Evolutionary conservation across 2,329 filamentous ascomycete species (phyloP).

Genomic region (Beauveria varroae): DNA sequence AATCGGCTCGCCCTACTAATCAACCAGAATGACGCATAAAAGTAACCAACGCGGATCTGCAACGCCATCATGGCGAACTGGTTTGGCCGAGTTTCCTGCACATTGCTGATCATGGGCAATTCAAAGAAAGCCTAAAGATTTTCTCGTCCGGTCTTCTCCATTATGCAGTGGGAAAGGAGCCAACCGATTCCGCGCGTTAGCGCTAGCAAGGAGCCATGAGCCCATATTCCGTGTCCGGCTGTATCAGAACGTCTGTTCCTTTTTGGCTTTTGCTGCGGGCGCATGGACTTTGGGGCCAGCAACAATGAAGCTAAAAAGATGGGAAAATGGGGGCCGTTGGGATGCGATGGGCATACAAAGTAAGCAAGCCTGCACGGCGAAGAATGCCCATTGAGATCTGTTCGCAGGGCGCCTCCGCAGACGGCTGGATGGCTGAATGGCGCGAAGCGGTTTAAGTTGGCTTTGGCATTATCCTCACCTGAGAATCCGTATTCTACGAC

Average conservation of each 20-base stretch:
- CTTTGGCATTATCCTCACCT: not conserved
- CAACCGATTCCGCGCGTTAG: not conserved
- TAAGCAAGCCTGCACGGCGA: not conserved
- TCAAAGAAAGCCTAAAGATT: not conserved
- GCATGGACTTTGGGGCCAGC: not conserved
- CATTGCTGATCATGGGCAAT: not conserved
- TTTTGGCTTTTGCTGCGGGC: not conserved
- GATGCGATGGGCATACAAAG: not conserved
- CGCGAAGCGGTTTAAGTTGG: not conserved
- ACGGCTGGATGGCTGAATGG: not conserved
- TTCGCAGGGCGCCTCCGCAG: not conserved
- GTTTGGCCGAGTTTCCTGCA: not conserved
- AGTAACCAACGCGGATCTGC: not conserved
- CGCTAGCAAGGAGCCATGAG: not conserved
- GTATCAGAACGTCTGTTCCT: not conserved
- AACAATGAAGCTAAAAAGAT: not conserved
- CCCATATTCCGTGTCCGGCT: not conserved
- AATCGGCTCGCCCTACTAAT: not conserved
- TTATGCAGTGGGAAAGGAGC: not conserved
- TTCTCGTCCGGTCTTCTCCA: not conserved
- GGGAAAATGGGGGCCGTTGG: not conserved
- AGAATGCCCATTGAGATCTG: not conserved
- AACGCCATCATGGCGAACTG: not conserved
- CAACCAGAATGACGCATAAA: not conserved
- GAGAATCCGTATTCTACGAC: too few species aligned